Base-by-base conservation (phyloP, 768 basidiomycete species). In the Tulasnella sp. region DNA sequence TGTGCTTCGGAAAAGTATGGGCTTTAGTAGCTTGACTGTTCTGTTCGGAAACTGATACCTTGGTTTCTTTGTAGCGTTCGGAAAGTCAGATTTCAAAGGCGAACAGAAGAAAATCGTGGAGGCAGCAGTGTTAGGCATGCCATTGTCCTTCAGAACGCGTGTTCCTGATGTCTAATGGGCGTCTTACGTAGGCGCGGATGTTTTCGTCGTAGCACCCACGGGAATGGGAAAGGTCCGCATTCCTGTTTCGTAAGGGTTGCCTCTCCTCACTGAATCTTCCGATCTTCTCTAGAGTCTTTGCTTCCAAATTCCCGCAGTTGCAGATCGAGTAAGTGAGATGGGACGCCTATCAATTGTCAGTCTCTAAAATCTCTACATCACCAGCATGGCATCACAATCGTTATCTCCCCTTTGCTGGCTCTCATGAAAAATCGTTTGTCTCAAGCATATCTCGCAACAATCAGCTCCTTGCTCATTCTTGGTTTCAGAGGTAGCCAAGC, bases 161-260 rank as follows among this genome's bases (percentile, higher is more conserved):
- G 14, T 29, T 19, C 26, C 44, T 63, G 44, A 72, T 22, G 32
- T 47, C 35, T 52, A 17, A 29, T 22, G 17, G 22, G 34, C n/a
- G 32, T 26, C 8, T 2, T 59, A 73, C 62, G 16, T 26, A 91
- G 91, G 89, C 4, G 80, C 79, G 9, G 91, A 93, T 79, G 87
- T 93, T 16, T 84, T 93, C 65, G 90, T 92, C 11, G 83, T 93
- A 2, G 92, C 92, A 19, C 91, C 92, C 0, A 94, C 93, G 11
- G 91, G 92, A 4, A 91, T 94, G 90, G 93, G 92, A 39, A 94
- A 94, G 85, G 92, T 89, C 36, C n/a, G n/a, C 42, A 76, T 77
- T 14, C 32, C 3, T 22, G 7, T 22, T n/a, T n/a, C 39, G 8
- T 32, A 22, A 64, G 7, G 9, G n/a, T 29, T 2, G 19, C 16